Base-by-base conservation (phyloP, 495 filamentous ascomycete genomes). In the Daldinia vernicosa region DNA sequence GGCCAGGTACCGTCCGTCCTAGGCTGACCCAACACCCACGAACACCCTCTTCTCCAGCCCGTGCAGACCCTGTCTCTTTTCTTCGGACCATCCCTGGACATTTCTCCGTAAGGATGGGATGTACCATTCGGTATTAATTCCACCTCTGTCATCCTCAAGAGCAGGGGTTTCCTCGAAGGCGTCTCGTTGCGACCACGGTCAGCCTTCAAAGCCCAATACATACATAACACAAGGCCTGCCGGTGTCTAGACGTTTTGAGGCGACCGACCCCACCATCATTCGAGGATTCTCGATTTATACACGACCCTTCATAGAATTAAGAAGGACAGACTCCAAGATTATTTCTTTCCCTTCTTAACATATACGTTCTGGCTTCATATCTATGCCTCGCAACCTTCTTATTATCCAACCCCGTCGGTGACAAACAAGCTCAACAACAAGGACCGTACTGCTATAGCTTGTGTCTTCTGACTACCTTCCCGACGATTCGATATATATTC, bases 61-160 rank as follows among this genome's bases (percentile, higher is more conserved):
- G 77, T 80, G 77, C 80, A 76, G 74, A 67, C 80, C 81, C 78
- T 82, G 79, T 74, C 74, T 74, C 74, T 70, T 78, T 75, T 70
- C 68, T 78, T 81, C 80, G 80, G 81, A 82, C 80, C 78, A 79
- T 80, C 76, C 80, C 76, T 82, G 78, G 82, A 76, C 78, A 77
- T 80, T 82, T 79, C 79, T 84, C 82, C 81, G 78, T 77, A 77
- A 79, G 72, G 77, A 79, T 75, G 79, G 73, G 76, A 72, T 74
- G 78, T 82, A 77, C 77, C 75, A 74, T 75, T 79, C 81, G 82
- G 82, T 83, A 85, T 83, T 83, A 80, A 83, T 79, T 76, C 81
- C 76, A 80, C 80, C 76, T 81, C 78, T 80, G 78, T 81, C 80
- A 80, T 81, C 80, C 80, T 74, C 71, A 75, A 75, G 79, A 76